Evolutionary conservation across 73 alveolate species (phyloP), one percentile per base, ranked within the genome.

Genomic region (Paramecium octaurelia): DNA sequence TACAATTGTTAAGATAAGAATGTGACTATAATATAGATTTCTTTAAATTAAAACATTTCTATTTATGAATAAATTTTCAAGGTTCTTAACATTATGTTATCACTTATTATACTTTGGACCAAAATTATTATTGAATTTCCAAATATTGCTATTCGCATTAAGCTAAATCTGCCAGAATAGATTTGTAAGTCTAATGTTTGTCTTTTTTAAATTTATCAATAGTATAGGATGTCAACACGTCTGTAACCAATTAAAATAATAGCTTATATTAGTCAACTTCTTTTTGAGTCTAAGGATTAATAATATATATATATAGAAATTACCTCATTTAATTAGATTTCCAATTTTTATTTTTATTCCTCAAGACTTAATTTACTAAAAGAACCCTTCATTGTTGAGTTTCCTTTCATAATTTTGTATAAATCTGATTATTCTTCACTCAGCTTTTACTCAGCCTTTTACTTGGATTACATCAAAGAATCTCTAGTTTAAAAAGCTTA

Each of bases 401-500:
- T 73, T 9, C 87, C 87, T 73, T 34, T 21, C 87, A 73, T 73
- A 36, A 38, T 40, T 73, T 40, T 40, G 8, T 34, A 73, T 31
- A 73, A 38, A 36, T 73, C 87, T 73, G 87, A 12, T 36, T 73
- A 73, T 73, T 73, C 87, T 36, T 73, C 87, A 36, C 64, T 73
- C 20, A 73, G 20, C 20, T 73, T 73, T 40, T 34, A 34, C 10
- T 73, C 87, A 16, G 46, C 59, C n/a, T 73, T 73, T 6, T 35
- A 38, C 35, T 73, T 73, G 5, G 40, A 73, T 29, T 31, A 8
- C 59, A 73, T 36, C 0, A 73, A 2, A 12, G 57, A 73, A 14
- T 73, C 87, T 73, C 87, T 73, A 12, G 87, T 73, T 35, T 31
- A 73, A 18, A 73, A 73, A 12, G 87, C 87, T 36, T 73, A 73